Evolutionary conservation across 768 basidiomycete genomes (phyloP), one percentile per base, ranked within the genome.

Genomic region (Leccinum aurantiacum): DNA sequence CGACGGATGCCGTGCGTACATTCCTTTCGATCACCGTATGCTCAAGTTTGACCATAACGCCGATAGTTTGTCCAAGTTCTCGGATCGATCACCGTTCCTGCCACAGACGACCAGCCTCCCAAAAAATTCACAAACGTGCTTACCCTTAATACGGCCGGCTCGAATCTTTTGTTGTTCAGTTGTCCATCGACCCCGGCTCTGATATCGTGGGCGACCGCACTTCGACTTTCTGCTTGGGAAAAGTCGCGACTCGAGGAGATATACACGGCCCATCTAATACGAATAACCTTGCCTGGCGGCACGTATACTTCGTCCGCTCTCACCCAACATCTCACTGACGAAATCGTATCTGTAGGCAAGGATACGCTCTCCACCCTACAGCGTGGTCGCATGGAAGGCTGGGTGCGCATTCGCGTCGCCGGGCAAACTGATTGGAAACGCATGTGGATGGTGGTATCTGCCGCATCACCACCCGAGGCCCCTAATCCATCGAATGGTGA

Each of bases 351-450:
- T 53, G 9, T 35, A 77, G 81, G 81, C 58, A 77, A 75, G 47
- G 82, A 82, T 29, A 78, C 85, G 2, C 84, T 82, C 9, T 80
- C 85, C 3, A 85, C 89, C 8, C 81, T 95, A 3, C 72, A 83
- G 11, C 82, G 83, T 51, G 89, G 91, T 9, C 82, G 83, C 60
- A 83, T 94, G 79, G 95, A 98, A 72, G 96, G 95, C 1, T 95
- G 91, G 91, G 89, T 93, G 17, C 84, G 89, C 65, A 82, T 94
- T 50, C 88, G 96, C 49, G 80, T 98, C 41, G 90, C 95, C n/a
- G 95, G 96, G n/a, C 93, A 95, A 66, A 95, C 92, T 0, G 94
- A 97, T 65, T 98, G 96, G 96, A 94, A 94, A 72, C 83, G 86
- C 46, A 81, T 95, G 49, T 98, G 93, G 91, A 84, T 92, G 79